Conservation (phyloP, 106 monocot species). For the Dendrobium officinale region DNA sequence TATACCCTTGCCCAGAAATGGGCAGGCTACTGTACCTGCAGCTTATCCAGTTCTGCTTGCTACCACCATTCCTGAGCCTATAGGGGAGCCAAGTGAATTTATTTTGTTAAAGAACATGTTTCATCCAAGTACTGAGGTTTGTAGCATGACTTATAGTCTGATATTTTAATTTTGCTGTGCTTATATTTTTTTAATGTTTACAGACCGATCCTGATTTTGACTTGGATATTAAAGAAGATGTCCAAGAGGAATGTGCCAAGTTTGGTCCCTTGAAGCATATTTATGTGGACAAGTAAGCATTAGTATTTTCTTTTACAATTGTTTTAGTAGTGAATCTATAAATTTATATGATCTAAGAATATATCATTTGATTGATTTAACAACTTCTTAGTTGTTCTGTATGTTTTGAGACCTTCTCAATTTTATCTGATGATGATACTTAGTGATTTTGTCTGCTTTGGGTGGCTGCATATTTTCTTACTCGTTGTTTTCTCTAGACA, state of each 20-base stretch:
- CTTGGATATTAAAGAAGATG: conserved; percentile 29
- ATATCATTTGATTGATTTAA: background rate
- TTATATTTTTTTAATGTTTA: conserved; percentile 7
- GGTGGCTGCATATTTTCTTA: too few relatives aligned
- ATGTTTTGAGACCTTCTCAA: background rate
- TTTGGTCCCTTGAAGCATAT: conserved; percentile 31
- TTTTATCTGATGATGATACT: background rate
- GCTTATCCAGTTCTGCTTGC: conserved; percentile 8
- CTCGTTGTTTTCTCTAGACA: too few relatives aligned
- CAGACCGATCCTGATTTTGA: conserved; percentile 33
- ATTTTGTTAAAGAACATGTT: conserved; percentile 27
- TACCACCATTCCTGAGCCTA: conserved; percentile 11
- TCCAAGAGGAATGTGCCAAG: conserved; percentile 25
- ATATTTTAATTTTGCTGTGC: background rate
- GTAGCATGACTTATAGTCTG: background rate
- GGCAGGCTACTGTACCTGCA: conserved; percentile 10
- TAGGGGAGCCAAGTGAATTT: conserved; percentile 25
- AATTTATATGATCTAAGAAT: background rate
- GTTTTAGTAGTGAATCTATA: background rate
- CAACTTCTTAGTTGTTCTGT: background rate
- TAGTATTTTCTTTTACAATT: background rate
- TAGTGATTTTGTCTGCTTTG: background rate
- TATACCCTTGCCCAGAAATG: conserved; percentile 11
- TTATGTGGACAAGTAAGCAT: conserved; percentile 27
- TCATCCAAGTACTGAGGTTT: conserved; percentile 25